phyloP scores from a whole-genome alignment of 2,329 filamentous ascomycete species.

The Macrophomina phaseolina region DNA sequence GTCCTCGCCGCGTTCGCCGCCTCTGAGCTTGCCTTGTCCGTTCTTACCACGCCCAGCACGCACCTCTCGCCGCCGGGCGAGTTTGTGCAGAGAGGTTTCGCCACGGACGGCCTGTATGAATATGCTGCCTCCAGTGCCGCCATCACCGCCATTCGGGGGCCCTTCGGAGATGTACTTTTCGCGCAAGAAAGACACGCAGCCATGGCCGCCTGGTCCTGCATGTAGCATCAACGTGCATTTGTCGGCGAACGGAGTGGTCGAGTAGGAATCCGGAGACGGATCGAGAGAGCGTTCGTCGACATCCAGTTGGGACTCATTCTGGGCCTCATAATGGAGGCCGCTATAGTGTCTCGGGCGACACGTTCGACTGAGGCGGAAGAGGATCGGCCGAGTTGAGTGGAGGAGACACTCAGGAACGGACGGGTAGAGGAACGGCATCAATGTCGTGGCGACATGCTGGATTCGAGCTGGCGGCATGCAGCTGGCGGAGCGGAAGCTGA shows the following conservation, averaged over 20 bases:
- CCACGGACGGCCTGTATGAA: conserved; percentile 93
- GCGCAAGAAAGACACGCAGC: conserved; percentile 91
- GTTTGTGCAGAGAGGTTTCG: conserved; percentile 91
- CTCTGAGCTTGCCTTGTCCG: conserved; percentile 74
- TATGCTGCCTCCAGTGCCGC: conserved; percentile 86
- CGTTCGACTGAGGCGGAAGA: conserved; percentile 31
- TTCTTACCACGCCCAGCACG: conserved; percentile 78
- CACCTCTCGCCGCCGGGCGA: conserved; percentile 76
- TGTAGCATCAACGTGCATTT: conserved; percentile 78
- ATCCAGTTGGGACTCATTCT: conserved; percentile 18
- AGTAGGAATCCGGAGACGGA: conserved; percentile 83
- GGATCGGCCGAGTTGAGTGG: conserved; percentile 15
- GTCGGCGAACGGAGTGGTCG: conserved; percentile 82
- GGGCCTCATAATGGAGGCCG: conserved; percentile 28
- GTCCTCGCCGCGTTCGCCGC: conserved; percentile 84
- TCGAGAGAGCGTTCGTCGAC: conserved; percentile 65
- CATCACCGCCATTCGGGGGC: conserved; percentile 92
- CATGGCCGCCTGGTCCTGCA: conserved; percentile 83
- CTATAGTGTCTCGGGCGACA: conserved; percentile 39
- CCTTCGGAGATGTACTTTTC: conserved; percentile 90
- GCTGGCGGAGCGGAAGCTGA: conserved; percentile 12
- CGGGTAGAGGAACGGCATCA: conserved; percentile 55
- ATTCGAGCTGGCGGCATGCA: conserved; percentile 22
- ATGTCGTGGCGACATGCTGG: conserved; percentile 34
- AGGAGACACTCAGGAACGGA: conserved; percentile 40